These are phyloP conservation scores for Boletus speciosus DNA, from an alignment of 768 basidiomycete species.

Conservation along the genomic window DNA sequence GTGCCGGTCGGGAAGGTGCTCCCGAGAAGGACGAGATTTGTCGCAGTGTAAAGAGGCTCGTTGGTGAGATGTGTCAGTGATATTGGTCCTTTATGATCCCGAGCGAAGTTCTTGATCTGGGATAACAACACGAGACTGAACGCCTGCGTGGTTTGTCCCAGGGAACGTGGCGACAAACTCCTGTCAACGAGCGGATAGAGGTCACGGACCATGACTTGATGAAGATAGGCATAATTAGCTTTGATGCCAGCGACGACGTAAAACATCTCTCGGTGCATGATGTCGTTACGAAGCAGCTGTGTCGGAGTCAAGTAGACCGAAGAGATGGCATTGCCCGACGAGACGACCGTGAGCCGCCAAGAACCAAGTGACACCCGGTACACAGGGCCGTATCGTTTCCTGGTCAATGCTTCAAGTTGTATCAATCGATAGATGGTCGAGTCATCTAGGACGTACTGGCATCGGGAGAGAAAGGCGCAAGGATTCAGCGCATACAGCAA, in stretches of 20 bases:
- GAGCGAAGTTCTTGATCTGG: conserved; percentile 7
- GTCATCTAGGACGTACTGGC: conserved; percentile 20
- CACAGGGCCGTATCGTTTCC: conserved; percentile 12
- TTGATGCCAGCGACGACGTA: conserved; percentile 12
- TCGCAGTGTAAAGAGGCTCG: conserved; percentile 15
- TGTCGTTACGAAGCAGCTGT: conserved; percentile 9
- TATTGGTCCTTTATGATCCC: not conserved
- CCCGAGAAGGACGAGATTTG: conserved; percentile 21
- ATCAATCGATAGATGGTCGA: not conserved
- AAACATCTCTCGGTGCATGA: conserved; percentile 10
- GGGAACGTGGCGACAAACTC: conserved; percentile 8
- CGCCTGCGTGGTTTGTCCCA: conserved; percentile 8
- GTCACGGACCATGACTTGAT: conserved; percentile 15
- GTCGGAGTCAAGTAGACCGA: conserved; percentile 4
- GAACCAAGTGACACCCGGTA: conserved; percentile 19
- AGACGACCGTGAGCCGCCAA: conserved; percentile 14
- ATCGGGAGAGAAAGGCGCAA: conserved; percentile 11
- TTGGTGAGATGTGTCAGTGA: conserved; percentile 18
- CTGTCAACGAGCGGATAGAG: conserved; percentile 24
- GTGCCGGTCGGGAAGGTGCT: conserved; percentile 16
- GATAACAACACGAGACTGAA: conserved; percentile 15
- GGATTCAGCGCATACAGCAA: conserved; percentile 14
- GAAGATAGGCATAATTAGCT: conserved; percentile 3
- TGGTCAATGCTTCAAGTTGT: not conserved
- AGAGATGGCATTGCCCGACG: conserved; percentile 13